Evolutionary conservation across 495 filamentous ascomycete species (phyloP).

Genomic region (Aspergillus sclerotiicarbonarius): DNA sequence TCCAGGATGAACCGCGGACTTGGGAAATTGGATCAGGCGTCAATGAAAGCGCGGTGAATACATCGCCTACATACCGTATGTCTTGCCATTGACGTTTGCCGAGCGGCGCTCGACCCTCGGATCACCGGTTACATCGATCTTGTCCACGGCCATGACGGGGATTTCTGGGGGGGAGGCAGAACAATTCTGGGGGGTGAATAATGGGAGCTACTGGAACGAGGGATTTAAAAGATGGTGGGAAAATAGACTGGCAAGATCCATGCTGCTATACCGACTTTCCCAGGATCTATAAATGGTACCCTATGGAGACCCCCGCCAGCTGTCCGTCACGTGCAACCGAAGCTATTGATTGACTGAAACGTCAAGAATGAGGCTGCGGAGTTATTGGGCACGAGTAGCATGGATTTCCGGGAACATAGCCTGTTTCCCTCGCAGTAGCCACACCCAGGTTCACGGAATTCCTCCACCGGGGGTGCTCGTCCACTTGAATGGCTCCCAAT

Average conservation of each 20-base stretch:
- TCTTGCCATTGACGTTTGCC: slow-evolving; percentile 58
- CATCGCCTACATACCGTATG: slow-evolving; percentile 49
- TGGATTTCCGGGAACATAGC: background rate
- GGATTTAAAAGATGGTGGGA: background rate
- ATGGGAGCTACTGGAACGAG: background rate
- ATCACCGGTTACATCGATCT: slow-evolving; percentile 60
- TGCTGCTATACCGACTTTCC: slow-evolving; percentile 8
- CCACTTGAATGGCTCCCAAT: background rate
- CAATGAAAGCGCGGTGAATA: background rate
- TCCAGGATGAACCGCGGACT: background rate
- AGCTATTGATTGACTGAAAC: background rate
- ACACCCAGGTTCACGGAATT: background rate
- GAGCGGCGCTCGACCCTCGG: slow-evolving; percentile 60
- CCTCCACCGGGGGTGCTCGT: background rate
- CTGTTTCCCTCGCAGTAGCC: background rate
- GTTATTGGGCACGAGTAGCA: background rate
- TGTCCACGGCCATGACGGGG: slow-evolving; percentile 50
- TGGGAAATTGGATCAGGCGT: background rate
- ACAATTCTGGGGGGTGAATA: background rate
- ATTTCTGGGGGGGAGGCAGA: background rate
- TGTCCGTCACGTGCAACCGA: slow-evolving; percentile 24
- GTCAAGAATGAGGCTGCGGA: background rate
- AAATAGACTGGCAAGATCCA: background rate
- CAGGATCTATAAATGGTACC: slow-evolving; percentile 9
- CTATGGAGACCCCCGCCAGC: slow-evolving; percentile 16